These are phyloP conservation scores for Carallia brachiata DNA, from an alignment of 345 rosid genomes.

Conservation along the genomic window DNA sequence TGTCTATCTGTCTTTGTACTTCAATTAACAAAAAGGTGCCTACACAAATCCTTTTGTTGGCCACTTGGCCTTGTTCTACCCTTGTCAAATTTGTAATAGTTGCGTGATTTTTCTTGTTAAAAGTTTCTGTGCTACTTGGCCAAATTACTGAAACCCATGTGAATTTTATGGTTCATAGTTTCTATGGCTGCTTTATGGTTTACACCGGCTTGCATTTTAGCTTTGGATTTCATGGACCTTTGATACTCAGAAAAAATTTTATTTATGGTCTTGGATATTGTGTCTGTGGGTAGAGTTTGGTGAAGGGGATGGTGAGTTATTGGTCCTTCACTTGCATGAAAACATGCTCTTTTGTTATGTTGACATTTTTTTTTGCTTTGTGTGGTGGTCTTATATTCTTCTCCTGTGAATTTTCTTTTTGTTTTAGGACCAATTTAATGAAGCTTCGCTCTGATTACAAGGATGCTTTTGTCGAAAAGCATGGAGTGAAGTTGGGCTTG, in stretches of 20 bases:
- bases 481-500: conserved; percentile 94
- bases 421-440: conserved; percentile 92
- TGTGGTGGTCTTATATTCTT: background rate
- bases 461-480: conserved; percentile 93
- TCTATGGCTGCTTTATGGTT: background rate
- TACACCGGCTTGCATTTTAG: no score
- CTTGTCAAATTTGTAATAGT: background rate
- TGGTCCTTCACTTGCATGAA: background rate
- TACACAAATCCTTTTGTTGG: background rate
- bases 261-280: no score
- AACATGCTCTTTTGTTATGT: background rate
- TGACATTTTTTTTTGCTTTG: background rate
- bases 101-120: background rate
- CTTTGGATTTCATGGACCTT: no score
- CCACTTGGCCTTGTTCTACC: background rate
- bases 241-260: no score
- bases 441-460: conserved; percentile 95
- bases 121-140: background rate
- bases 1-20: no score
- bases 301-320: background rate
- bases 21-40: background rate
- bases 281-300: no score
- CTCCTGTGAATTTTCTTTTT: background rate
- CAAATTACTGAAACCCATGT: background rate
- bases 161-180: background rate